Evolutionary conservation across 306 rosid species (phyloP), one percentile per base, ranked within the genome.

Genomic region (Abrus precatorius): DNA sequence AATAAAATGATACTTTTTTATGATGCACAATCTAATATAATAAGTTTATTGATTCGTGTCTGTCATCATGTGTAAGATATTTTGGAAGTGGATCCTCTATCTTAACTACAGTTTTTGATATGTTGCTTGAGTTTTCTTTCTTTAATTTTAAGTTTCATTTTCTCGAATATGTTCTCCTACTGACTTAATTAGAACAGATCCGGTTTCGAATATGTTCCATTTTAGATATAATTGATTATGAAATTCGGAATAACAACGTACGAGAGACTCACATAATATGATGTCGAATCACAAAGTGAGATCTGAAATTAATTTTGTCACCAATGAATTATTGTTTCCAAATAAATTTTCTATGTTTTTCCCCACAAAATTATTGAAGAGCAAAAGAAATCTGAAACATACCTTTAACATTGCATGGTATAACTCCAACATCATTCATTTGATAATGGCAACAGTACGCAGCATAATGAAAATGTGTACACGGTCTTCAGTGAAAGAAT

Each of bases 381-480:
- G 50, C 13, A 45, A 67, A 78, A 69, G 49, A 78, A 55, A 30
- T 68, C 34, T 56, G 36, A 41, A 56, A 3, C 82, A 67, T 68
- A 55, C 38, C 60, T 68, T 67, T 56, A 66, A 54, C 68, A 77
- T 67, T 78, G 59, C 12, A 44, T 69, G 59, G 82, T 57, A 79
- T 70, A 70, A 9, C 60, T 33, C 50, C 71, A 70, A 33, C 83
- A 79, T 60, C 60, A 76, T 79, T 63, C 45, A 65, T 68, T 29
- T 5, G 49, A n/a, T 14, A 34, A 69, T 56, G 76, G 53, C 44
- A 72, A 28, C 83, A 47, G 63, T 52, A 53, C 76, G 1, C 12
- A 38, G 41, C 70, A 38, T 62, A 69, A 80, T 53, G 79, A 33
- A 62, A 72, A 67, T 44, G 57, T 8, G 52, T 8, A 64, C 70